Evolutionary conservation across 768 basidiomycete genomes (phyloP).

Genomic region (Coprinopsis marcescibilis): DNA sequence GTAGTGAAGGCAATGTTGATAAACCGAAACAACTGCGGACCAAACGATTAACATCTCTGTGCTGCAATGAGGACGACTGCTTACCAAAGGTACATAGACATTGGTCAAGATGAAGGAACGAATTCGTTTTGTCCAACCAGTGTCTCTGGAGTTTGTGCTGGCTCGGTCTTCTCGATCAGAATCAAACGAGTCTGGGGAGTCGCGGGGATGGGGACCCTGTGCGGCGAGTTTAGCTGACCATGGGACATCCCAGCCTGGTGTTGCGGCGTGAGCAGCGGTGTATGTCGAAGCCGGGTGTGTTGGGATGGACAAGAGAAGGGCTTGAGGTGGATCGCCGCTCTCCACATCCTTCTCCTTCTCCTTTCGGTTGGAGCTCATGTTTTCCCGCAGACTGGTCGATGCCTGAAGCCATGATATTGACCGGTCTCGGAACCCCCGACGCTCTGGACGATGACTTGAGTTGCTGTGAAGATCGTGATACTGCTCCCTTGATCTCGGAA

Average conservation of each 20-base stretch:
- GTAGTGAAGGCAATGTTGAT: conserved; percentile 81
- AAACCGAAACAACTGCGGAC: conserved; percentile 68
- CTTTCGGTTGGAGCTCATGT: conserved; percentile 26
- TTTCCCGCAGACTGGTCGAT: conserved; percentile 31
- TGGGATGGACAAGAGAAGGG: conserved; percentile 32
- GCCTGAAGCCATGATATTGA: conserved; percentile 51
- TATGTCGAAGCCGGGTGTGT: conserved; percentile 36
- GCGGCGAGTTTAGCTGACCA: conserved; percentile 48
- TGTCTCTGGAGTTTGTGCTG: conserved; percentile 20
- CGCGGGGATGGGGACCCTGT: conserved; percentile 30
- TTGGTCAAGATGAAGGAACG: conserved; percentile 69
- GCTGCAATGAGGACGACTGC: conserved; percentile 21
- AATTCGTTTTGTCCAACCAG: conserved; percentile 41
- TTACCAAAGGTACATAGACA: conserved; percentile 72
- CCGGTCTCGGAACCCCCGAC: conserved; percentile 35
- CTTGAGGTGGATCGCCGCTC: conserved; percentile 16
- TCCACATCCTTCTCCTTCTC: conserved; percentile 18
- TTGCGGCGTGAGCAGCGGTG: conserved; percentile 49
- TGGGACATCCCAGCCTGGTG: conserved; percentile 64
- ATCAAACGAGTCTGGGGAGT: conserved; percentile 24
- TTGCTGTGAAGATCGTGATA: conserved; percentile 14
- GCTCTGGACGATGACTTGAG: conserved; percentile 24
- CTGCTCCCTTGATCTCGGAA: conserved; percentile 39
- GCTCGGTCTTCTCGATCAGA: conserved; percentile 23
- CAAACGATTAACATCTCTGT: too few relatives aligned